Percentiles rank a stretch among this genome's conserved stretches.
These are phyloP conservation scores for Pseudogymnoascus sp. DNA, from an alignment of 2,329 filamentous ascomycete species.

Conservation along the genomic window DNA sequence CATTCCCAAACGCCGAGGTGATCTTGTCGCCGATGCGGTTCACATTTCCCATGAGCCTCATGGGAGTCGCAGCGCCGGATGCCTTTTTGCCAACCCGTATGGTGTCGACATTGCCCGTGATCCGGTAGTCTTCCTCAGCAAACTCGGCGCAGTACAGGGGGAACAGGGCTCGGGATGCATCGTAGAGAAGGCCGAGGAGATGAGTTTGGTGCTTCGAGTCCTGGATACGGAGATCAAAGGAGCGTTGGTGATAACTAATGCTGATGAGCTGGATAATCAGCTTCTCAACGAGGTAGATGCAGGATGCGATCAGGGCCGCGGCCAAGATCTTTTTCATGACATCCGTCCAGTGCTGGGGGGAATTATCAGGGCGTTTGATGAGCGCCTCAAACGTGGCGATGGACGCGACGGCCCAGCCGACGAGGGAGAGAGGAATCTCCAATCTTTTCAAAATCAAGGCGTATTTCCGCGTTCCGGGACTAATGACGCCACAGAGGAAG, in stretches of 20 bases:
- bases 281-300: slow-evolving; percentile 69
- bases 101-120: slow-evolving; percentile 72
- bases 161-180: slow-evolving; percentile 80
- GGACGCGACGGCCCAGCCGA: slow-evolving; percentile 58
- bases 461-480: slow-evolving; percentile 62
- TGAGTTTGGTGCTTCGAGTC: slow-evolving; percentile 81
- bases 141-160: slow-evolving; percentile 91
- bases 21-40: slow-evolving; percentile 86
- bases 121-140: slow-evolving; percentile 81
- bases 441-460: slow-evolving; percentile 55
- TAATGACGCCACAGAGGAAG: slow-evolving; percentile 61
- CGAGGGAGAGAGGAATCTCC: slow-evolving; percentile 57
- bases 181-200: slow-evolving; percentile 77
- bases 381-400: slow-evolving; percentile 54
- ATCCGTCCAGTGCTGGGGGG: slow-evolving; percentile 39
- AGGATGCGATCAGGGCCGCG: slow-evolving; percentile 57
- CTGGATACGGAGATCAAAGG: slow-evolving; percentile 75
- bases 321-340: slow-evolving; percentile 56
- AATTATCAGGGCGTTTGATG: slow-evolving; percentile 28
- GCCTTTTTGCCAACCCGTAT: slow-evolving; percentile 32
- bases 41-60: slow-evolving; percentile 65
- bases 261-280: slow-evolving; percentile 73
- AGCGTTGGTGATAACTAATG: slow-evolving; percentile 77
- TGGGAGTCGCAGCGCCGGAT: slow-evolving; percentile 62
- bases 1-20: slow-evolving; percentile 84